Base-by-base conservation (phyloP, 495 filamentous ascomycete species). In the Rostrohypoxylon terebratum region DNA sequence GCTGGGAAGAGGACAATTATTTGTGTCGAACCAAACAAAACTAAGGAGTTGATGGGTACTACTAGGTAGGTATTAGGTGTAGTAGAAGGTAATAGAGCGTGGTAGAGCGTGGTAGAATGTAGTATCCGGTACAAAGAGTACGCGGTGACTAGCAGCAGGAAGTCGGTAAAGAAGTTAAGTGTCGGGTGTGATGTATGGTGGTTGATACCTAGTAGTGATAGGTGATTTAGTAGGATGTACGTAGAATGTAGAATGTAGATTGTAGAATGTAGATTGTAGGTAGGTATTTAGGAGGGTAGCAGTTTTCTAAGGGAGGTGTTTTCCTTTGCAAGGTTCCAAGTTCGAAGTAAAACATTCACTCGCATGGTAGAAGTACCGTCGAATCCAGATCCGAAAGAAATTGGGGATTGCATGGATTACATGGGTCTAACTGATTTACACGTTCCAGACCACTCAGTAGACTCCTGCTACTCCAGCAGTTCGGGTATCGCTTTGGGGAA, bases 401-500 rank as follows among this genome's bases (percentile, higher is more conserved):
- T 73, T 73, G 70, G 70, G 65, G 65, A 61, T 42, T 42, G 14
- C 38, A 42, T 42, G 65, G 65, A 61, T 42, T 42, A 42, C 70
- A 68, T 65, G 70, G 70, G 70, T 73, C 65, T 69, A 73, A 64
- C 53, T 73, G 70, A 73, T 65, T 66, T 58, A 50, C 60, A 65
- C 70, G 70, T 73, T 73, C 70, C 70, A 73, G 70, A 73, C 70
- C 70, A 60, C 64, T 59, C 42, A 59, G 20, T 60, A 55, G 59
- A 61, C 70, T 61, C 42, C 50, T 60, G 34, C 48, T 42, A 70
- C 71, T 74, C 71, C 66, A 70, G 66, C 66, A 62, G 71, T 70
- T 63, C 71, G 66, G 71, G 61, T 74, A 59, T 62, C 66, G 66
- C 13, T 74, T 74, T 74, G 67, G 67, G 71, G 71, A 74, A 74